Evolutionary conservation across 2,329 filamentous ascomycete genomes (phyloP).

Genomic region (Penicillium psychrosexuale): DNA sequence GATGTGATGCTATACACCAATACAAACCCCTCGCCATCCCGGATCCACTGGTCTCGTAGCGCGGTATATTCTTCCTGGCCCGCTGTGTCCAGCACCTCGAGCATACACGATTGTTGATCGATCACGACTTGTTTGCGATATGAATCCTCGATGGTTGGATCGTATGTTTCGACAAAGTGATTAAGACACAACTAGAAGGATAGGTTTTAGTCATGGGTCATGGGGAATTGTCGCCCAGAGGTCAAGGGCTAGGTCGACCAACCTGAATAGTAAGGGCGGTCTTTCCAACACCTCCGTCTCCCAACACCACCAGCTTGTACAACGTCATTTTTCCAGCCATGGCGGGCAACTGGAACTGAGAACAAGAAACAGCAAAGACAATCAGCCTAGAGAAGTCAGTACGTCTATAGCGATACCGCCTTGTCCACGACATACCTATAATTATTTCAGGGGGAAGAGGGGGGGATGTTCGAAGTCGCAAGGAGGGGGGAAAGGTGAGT

Average conservation of each 20-base stretch:
- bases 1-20: slow-evolving; percentile 98
- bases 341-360: slow-evolving; percentile 28
- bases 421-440: not conserved
- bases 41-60: slow-evolving; percentile 94
- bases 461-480: not conserved
- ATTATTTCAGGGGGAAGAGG: slow-evolving; percentile 1
- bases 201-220: slow-evolving; percentile 4
- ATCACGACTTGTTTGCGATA: slow-evolving; percentile 75
- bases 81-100: slow-evolving; percentile 94
- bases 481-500: slow-evolving; percentile 5
- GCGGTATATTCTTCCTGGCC: slow-evolving; percentile 99
- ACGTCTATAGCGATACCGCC: not conserved
- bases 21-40: slow-evolving; percentile 95
- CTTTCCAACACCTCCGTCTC: slow-evolving; percentile 91
- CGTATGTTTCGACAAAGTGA: slow-evolving; percentile 93
- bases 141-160: slow-evolving; percentile 66
- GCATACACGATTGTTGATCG: slow-evolving; percentile 92
- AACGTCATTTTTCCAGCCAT: slow-evolving; percentile 94
- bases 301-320: slow-evolving; percentile 93
- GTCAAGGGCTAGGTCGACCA: slow-evolving; percentile 17
- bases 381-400: slow-evolving; percentile 6
- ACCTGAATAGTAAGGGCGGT: slow-evolving; percentile 86
- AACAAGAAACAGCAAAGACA: not conserved
- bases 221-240: not conserved
- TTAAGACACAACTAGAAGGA: slow-evolving; percentile 76